These are phyloP conservation scores for Boletus sp. DNA, from an alignment of 768 basidiomycete genomes.

Conservation along the genomic window DNA sequence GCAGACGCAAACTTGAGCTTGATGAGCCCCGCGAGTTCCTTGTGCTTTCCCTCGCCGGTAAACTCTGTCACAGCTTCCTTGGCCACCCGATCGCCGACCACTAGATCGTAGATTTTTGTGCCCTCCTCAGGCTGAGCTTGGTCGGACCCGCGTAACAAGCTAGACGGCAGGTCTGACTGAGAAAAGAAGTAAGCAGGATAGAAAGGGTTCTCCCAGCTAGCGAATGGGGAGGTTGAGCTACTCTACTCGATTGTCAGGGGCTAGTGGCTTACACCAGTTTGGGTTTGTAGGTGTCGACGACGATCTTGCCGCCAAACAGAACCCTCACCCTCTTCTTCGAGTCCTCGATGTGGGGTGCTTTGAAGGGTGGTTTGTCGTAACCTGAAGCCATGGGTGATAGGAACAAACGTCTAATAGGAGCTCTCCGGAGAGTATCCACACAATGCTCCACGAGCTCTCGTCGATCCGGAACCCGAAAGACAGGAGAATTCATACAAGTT, in stretches of 20 bases:
- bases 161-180: slow-evolving; percentile 41
- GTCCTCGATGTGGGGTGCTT: slow-evolving; percentile 48
- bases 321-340: slow-evolving; percentile 52
- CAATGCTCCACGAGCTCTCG: neutral
- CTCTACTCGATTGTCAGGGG: neutral
- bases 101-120: slow-evolving; percentile 44
- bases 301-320: slow-evolving; percentile 47
- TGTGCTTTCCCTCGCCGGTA: slow-evolving; percentile 27
- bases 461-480: neutral
- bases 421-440: neutral
- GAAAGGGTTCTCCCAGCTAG: slow-evolving; percentile 55
- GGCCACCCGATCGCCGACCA: slow-evolving; percentile 40
- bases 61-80: slow-evolving; percentile 39
- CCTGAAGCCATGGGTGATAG: slow-evolving; percentile 14
- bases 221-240: neutral
- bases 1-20: slow-evolving; percentile 49
- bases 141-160: slow-evolving; percentile 38
- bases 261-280: slow-evolving; percentile 53
- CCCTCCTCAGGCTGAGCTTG: slow-evolving; percentile 31
- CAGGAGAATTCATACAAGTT: slow-evolving; percentile 1
- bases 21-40: slow-evolving; percentile 45
- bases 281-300: slow-evolving; percentile 56
- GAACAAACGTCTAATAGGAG: neutral
- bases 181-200: slow-evolving; percentile 60
- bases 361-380: slow-evolving; percentile 33